phyloP scores from a whole-genome alignment of 345 rosid genomes.

The Hirschfeldia incana region DNA sequence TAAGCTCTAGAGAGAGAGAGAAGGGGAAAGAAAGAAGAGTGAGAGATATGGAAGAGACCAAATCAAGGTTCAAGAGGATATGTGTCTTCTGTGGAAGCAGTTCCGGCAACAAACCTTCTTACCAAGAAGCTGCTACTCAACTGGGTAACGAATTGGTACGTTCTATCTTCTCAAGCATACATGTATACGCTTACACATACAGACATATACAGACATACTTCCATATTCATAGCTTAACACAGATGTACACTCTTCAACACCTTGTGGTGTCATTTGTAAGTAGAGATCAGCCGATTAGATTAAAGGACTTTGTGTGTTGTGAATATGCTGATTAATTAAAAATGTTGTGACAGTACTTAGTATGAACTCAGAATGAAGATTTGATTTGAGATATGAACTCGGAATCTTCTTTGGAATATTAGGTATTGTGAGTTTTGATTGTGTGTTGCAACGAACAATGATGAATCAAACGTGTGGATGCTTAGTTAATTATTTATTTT shows the following conservation, averaged over 20 bases:
- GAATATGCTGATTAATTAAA: background rate
- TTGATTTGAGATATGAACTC: constrained; percentile 10
- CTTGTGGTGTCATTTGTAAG: constrained; percentile 11
- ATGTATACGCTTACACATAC: background rate
- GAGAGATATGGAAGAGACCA: constrained; percentile 47
- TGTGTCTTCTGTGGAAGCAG: constrained; percentile 93
- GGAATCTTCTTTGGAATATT: constrained; percentile 27
- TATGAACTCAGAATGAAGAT: constrained; percentile 14
- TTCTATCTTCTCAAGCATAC: background rate
- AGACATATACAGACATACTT: background rate
- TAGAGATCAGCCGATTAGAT: background rate
- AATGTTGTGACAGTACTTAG: background rate
- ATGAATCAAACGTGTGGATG: constrained; percentile 37
- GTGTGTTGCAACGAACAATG: constrained; percentile 45
- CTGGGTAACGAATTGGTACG: constrained; percentile 79
- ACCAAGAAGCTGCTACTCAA: constrained; percentile 82
- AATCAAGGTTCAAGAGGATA: constrained; percentile 75
- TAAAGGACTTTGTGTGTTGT: background rate
- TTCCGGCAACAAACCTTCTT: constrained; percentile 74
- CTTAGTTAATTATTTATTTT: background rate
- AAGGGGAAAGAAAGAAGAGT: constrained; percentile 4
- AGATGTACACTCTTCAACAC: constrained; percentile 3
- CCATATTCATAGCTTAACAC: background rate
- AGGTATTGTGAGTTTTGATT: constrained; percentile 17
- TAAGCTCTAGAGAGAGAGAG: constrained; percentile 26